Base-by-base conservation (phyloP, 2,329 filamentous ascomycete genomes). In the Pestalotiopsis sp. region DNA sequence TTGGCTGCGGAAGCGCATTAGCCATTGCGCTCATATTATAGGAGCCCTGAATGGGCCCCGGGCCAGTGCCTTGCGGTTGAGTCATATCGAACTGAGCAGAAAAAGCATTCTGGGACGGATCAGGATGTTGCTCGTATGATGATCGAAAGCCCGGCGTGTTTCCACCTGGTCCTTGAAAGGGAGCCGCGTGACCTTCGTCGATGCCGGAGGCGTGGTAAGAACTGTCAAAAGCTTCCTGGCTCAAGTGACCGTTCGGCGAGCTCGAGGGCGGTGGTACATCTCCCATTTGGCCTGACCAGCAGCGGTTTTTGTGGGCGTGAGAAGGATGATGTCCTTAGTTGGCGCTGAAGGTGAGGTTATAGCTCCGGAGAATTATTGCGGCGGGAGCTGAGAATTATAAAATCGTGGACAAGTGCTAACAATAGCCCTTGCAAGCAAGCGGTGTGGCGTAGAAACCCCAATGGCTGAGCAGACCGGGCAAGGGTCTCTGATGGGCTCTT, bases 21-120 rank as follows among this genome's bases (percentile, higher is more conserved):
- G 78, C 77, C 80, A 88, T 81, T 17, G 77, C 71, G 23, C 73
- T 76, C 85, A 87, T 86, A 72, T 84, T 85, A 75, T 85, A 88
- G 7, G 80, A 77, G 4, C 80, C 78, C 45, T 85, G 87, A 7
- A 80, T 76, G 4, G 80, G 77, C 39, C 75, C 72, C 56, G 78
- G 78, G 25, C 66, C 68, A 39, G 73, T 72, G 14, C 72, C 77
- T 71, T 80, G 80, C 31, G 71, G 63, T 64, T 78, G 75, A 62
- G 76, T 61, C 80, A 84, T 83, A 67, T 84, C 82, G 71, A 82
- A 78, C 67, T 85, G 84, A 38, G 77, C 75, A 20, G 80, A 76
- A 71, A 83, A 84, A 3, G 80, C 74, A 75, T 83, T 79, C 67
- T 82, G 80, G 3, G 79, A 73, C 20, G 76, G 72, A 20, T 72